Evolutionary conservation across 2,329 filamentous ascomycete species (phyloP).

Genomic region (Cladorrhinum sp.): DNA sequence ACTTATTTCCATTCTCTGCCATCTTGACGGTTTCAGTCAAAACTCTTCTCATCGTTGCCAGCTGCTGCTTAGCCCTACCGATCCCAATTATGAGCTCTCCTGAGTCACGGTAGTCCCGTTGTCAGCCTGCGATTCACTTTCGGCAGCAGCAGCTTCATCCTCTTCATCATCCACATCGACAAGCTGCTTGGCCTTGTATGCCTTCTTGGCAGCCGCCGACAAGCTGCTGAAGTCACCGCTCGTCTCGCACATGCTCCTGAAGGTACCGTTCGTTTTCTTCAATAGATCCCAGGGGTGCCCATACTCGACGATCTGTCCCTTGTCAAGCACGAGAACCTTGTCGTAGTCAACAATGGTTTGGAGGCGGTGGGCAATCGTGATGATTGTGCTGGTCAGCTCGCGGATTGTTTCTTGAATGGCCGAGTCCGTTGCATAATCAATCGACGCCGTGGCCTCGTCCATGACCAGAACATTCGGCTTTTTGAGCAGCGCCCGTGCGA

Average conservation of each 20-base stretch:
- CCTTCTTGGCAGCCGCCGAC: slow-evolving; percentile 54
- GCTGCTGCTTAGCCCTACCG: too few species aligned
- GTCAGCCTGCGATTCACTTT: neutral
- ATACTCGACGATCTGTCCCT: slow-evolving; percentile 82
- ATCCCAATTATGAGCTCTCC: neutral
- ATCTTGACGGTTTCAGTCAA: too few species aligned
- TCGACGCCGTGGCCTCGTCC: slow-evolving; percentile 97
- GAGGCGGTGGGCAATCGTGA: slow-evolving; percentile 92
- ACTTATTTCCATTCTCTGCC: too few species aligned
- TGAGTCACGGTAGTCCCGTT: neutral
- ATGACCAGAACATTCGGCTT: slow-evolving; percentile 92
- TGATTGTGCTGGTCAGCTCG: slow-evolving; percentile 88
- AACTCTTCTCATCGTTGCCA: too few species aligned
- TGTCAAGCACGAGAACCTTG: slow-evolving; percentile 91
- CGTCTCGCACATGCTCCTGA: slow-evolving; percentile 63
- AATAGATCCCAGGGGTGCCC: slow-evolving; percentile 86
- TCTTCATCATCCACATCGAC: slow-evolving; percentile 38
- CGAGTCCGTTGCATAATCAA: slow-evolving; percentile 91
- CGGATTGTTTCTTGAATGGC: slow-evolving; percentile 97
- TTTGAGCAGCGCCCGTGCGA: slow-evolving; percentile 90
- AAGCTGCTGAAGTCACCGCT: slow-evolving; percentile 56
- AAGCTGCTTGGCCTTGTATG: slow-evolving; percentile 39
- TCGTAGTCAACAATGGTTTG: slow-evolving; percentile 98
- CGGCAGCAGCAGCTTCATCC: slow-evolving; percentile 10
- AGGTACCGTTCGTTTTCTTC: slow-evolving; percentile 62